A percentile compares a stretch with the other conserved stretches of the same genome.
These are phyloP conservation scores for Phlebiopsis gigantea DNA, from an alignment of 768 basidiomycete species.

Conservation along the genomic window DNA sequence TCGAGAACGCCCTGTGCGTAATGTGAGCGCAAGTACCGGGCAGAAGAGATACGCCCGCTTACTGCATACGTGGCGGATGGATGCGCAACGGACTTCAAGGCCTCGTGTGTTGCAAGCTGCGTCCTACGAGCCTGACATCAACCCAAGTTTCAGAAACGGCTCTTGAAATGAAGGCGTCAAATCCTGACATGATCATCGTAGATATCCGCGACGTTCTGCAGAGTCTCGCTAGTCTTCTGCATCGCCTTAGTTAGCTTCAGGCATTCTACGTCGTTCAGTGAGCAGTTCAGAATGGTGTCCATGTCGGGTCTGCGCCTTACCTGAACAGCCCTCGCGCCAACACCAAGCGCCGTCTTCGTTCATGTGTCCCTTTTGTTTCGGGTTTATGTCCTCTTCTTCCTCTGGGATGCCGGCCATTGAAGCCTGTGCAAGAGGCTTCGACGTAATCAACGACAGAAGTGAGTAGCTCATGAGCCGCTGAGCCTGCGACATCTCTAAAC, in stretches of 20 bases:
- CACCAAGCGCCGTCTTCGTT: slow-evolving; percentile 82
- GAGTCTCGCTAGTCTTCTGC: slow-evolving; percentile 66
- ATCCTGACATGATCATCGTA: slow-evolving; percentile 70
- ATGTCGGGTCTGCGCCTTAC: slow-evolving; percentile 29
- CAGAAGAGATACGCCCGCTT: slow-evolving; percentile 6
- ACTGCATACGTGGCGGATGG: slow-evolving; percentile 71
- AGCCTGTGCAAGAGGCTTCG: slow-evolving; percentile 51
- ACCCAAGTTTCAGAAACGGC: background rate
- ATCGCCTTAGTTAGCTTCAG: slow-evolving; percentile 73
- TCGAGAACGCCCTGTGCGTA: slow-evolving; percentile 54
- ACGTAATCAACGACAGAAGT: slow-evolving; percentile 68
- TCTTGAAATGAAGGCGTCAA: background rate
- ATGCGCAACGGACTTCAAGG: slow-evolving; percentile 71
- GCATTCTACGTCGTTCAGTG: slow-evolving; percentile 47
- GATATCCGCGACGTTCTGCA: slow-evolving; percentile 71
- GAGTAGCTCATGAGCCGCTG: slow-evolving; percentile 72
- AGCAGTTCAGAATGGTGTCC: background rate
- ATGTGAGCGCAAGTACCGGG: background rate
- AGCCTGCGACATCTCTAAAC: slow-evolving; percentile 70
- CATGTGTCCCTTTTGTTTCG: slow-evolving; percentile 42
- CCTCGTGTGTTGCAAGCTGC: slow-evolving; percentile 70
- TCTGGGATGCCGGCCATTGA: slow-evolving; percentile 30
- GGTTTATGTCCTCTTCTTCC: slow-evolving; percentile 39
- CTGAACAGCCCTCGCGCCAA: slow-evolving; percentile 74
- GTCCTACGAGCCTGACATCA: slow-evolving; percentile 59